Evolutionary conservation across 495 filamentous ascomycete genomes (phyloP).

Genomic region (Tetracladium setigerum): DNA sequence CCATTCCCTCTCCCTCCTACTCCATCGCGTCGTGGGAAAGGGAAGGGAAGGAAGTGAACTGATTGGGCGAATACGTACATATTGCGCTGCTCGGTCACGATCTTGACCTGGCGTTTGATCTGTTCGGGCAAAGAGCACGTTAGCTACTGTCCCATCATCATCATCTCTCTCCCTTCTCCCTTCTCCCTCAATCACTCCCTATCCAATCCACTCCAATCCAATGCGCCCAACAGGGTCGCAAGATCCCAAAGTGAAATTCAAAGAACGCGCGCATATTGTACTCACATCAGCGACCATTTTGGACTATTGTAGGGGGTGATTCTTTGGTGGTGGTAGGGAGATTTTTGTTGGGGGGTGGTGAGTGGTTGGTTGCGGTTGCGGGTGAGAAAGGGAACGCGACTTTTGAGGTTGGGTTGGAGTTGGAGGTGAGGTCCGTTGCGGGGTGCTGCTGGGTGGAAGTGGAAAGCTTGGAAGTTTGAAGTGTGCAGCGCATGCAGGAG

Average conservation of each 20-base stretch:
- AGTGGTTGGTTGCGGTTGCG: not conserved
- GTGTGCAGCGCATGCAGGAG: too few relatives aligned
- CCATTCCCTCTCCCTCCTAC: not conserved
- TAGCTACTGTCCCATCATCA: conserved; percentile 3
- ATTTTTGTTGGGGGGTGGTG: not conserved
- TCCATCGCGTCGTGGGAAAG: too few relatives aligned
- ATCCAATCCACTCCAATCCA: too few relatives aligned
- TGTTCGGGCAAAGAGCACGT: conserved; percentile 21
- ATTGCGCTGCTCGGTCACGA: conserved; percentile 83
- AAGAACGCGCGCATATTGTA: not conserved
- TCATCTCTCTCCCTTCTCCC: not conserved
- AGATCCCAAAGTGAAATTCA: too few relatives aligned
- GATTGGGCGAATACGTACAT: conserved; percentile 30
- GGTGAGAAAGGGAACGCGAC: not conserved
- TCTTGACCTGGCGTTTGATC: conserved; percentile 83
- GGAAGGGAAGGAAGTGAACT: conserved; percentile 8
- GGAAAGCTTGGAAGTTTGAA: too few relatives aligned
- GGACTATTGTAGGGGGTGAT: conserved; percentile 3
- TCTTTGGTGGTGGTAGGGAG: not conserved
- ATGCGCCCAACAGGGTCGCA: too few relatives aligned
- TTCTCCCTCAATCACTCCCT: too few relatives aligned
- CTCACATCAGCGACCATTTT: conserved; percentile 24
- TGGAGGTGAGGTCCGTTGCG: too few relatives aligned
- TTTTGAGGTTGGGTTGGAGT: too few relatives aligned
- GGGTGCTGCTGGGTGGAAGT: too few relatives aligned